Conservation (phyloP, 805 yeast genomes). For the Yamadazyma nakazawae region DNA sequence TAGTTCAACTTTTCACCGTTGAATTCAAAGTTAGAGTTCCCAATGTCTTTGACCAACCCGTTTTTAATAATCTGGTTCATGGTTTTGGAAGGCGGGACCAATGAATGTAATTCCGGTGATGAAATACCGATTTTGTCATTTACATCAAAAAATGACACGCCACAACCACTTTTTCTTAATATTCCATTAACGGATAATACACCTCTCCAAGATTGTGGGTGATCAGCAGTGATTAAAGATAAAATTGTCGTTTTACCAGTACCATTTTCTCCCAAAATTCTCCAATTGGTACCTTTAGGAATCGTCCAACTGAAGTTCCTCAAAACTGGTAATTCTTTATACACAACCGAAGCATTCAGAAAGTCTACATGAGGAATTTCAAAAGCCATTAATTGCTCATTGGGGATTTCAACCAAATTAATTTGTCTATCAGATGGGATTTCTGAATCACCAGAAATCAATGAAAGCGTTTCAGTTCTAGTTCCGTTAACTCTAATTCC, state of each 20-base stretch:
- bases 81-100: slow-evolving; percentile 60
- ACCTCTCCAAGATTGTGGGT: slow-evolving; percentile 92
- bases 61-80: slow-evolving; percentile 61
- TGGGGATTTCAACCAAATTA: slow-evolving; percentile 9
- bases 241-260: slow-evolving; percentile 89
- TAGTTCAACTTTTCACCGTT: slow-evolving; percentile 31
- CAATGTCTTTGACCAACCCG: slow-evolving; percentile 60
- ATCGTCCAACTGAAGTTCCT: slow-evolving; percentile 64
- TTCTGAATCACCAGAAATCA: slow-evolving; percentile 2
- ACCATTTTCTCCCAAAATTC: slow-evolving; percentile 85
- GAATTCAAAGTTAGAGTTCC: slow-evolving; percentile 50
- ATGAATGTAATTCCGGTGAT: slow-evolving; percentile 88
- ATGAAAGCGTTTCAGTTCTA: slow-evolving; percentile 21
- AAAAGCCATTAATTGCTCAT: background rate
- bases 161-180: slow-evolving; percentile 68
- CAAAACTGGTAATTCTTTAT: slow-evolving; percentile 60
- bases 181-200: slow-evolving; percentile 61
- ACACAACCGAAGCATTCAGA: slow-evolving; percentile 59
- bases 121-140: slow-evolving; percentile 80
- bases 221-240: slow-evolving; percentile 86
- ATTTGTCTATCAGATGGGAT: slow-evolving; percentile 13
- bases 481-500: slow-evolving; percentile 56
- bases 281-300: slow-evolving; percentile 77
- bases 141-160: slow-evolving; percentile 70
- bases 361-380: slow-evolving; percentile 40